Evolutionary conservation across 1,139 yeast species (phyloP).

Genomic region (Tardiomyces blankii): DNA sequence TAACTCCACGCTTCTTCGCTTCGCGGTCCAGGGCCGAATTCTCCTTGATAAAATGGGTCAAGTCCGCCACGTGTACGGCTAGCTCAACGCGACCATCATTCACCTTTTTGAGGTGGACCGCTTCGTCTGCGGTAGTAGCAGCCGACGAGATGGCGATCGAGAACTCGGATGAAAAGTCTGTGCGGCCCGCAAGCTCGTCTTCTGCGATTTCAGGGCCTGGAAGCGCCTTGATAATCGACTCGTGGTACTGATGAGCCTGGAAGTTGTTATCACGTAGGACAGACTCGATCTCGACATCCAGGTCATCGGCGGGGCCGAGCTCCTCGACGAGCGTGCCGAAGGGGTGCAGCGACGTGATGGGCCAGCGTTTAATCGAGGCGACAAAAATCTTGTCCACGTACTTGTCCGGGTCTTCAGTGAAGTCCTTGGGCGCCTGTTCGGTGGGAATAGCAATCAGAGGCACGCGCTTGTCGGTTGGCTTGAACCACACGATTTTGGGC

Average conservation of each 20-base stretch:
- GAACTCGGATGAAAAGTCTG: conserved; percentile 49
- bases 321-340: conserved; percentile 89
- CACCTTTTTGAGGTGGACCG: conserved; percentile 59
- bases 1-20: conserved; percentile 80
- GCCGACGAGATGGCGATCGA: conserved; percentile 58
- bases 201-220: conserved; percentile 31
- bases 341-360: conserved; percentile 95
- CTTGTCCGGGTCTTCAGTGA: conserved; percentile 81
- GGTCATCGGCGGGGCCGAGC: conserved; percentile 71
- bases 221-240: conserved; percentile 20
- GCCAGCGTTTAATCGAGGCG: conserved; percentile 97
- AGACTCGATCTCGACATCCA: conserved; percentile 75
- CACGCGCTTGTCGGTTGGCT: conserved; percentile 95
- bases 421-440: conserved; percentile 93
- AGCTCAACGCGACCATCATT: conserved; percentile 51
- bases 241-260: conserved; percentile 68
- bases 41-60: conserved; percentile 54
- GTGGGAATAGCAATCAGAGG: conserved; percentile 97
- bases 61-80: conserved; percentile 77
- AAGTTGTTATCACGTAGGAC: conserved; percentile 89
- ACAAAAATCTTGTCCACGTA: conserved; percentile 78
- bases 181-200: conserved; percentile 7
- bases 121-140: conserved; percentile 57
- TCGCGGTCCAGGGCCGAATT: conserved; percentile 68
- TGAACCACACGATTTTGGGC: conserved; percentile 98